phyloP scores from a whole-genome alignment of 1,284 basidiomycete genomes.

The Pseudomicrostroma phylloplanum region DNA sequence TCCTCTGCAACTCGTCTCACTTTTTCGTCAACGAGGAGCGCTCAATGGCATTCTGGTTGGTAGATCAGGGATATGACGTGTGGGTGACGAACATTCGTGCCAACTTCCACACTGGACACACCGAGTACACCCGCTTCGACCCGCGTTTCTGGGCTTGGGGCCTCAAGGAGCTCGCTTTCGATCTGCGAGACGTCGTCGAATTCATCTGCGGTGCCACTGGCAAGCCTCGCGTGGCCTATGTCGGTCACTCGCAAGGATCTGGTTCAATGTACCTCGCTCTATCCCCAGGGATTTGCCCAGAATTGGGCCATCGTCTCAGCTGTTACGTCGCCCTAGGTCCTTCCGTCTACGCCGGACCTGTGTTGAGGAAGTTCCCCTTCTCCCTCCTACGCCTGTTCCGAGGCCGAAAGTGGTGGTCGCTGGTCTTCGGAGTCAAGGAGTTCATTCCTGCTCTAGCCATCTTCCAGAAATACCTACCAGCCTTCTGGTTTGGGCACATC shows the following conservation, averaged over 20 bases:
- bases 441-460: constrained; percentile 46
- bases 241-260: constrained; percentile 48
- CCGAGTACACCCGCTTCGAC: constrained; percentile 38
- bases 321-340: constrained; percentile 47
- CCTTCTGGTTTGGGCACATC: constrained; percentile 47
- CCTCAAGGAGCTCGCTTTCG: constrained; percentile 47
- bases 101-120: constrained; percentile 47
- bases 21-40: constrained; percentile 47
- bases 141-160: constrained; percentile 51
- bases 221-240: constrained; percentile 37
- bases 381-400: constrained; percentile 40
- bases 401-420: constrained; percentile 45
- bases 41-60: constrained; percentile 49
- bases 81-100: constrained; percentile 50
- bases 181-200: constrained; percentile 45
- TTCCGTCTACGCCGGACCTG: constrained; percentile 46
- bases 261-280: constrained; percentile 50
- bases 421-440: constrained; percentile 43
- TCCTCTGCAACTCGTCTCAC: constrained; percentile 48
- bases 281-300: constrained; percentile 40
- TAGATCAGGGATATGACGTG: constrained; percentile 49
- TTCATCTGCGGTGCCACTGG: constrained; percentile 43
- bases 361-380: constrained; percentile 47
- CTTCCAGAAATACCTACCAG: constrained; percentile 36
- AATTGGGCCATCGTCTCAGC: constrained; percentile 42